Evolutionary conservation across 768 basidiomycete species (phyloP), one percentile per base, ranked within the genome.

Genomic region (Lactifluus volemus): DNA sequence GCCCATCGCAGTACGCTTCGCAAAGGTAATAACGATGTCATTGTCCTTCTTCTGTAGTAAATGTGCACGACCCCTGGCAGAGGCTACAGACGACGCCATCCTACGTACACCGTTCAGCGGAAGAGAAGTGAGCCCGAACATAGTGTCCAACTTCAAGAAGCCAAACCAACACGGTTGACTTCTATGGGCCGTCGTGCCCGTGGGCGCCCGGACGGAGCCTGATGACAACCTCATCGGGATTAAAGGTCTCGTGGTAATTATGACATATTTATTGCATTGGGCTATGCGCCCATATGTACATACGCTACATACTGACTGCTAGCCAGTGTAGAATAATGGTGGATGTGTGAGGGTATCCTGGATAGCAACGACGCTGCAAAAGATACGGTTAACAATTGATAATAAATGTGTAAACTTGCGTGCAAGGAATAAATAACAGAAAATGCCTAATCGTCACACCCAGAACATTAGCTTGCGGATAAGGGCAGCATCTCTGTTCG

Each of bases 11-110:
- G 91, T 94, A 53, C 94, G 84, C 70, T 88, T 87, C 12, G 90
- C 92, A 67, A 89, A 90, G 2, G 89, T 91, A 61, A 97, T 85
- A 63, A 96, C 93, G 15, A 95, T 89, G 72, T 96, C 93, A 63
- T 91, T 82, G 0, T 86, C 81, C 54, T 78, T 83, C 78, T 84
- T 88, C 71, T 86, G 77, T 34, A 90, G 76, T 50, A 91, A 70
- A 8, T 77, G 75, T 38, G 78, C 62, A 36, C 81, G 76, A 11
- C 50, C 12, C 30, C 29, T 9, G 29, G 84, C 84, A 21, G 66
- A 69, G 25, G 69, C 62, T 25, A 71, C 66, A 59, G 79, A 68
- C 29, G 63, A 64, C 0, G 63, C 65, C 11, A 59, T 47, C 44
- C 64, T 53, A 30, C 41, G 30, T 11, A 44, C 11, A 39, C 12